phyloP scores from a whole-genome alignment of 805 yeast species.

The Metahyphopichia silvanorum region DNA sequence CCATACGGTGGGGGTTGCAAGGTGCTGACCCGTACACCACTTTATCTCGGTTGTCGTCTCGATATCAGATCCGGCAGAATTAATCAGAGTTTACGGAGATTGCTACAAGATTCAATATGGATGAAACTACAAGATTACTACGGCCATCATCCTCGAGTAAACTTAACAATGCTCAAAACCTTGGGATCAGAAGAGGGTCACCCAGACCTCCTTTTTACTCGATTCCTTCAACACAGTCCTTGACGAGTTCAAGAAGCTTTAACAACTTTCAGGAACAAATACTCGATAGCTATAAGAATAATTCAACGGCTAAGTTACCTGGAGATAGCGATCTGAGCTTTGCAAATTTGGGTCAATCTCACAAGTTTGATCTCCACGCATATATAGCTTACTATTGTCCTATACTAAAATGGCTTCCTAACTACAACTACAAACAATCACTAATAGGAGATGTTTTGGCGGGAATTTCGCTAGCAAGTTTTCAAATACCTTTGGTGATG shows the following conservation, averaged over 20 bases:
- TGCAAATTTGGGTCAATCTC: not conserved
- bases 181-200: too few relatives aligned
- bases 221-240: slow-evolving; percentile 23
- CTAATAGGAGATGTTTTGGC: slow-evolving; percentile 29
- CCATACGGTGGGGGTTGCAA: too few relatives aligned
- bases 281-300: slow-evolving; percentile 9
- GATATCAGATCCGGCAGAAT: too few relatives aligned
- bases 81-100: too few relatives aligned
- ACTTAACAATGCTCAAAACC: too few relatives aligned
- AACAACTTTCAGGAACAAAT: slow-evolving; percentile 14
- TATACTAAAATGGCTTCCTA: slow-evolving; percentile 28
- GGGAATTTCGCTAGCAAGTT: slow-evolving; percentile 29
- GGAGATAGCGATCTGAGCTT: too few relatives aligned
- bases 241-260: slow-evolving; percentile 15
- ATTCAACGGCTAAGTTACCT: slow-evolving; percentile 1
- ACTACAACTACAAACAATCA: slow-evolving; percentile 11
- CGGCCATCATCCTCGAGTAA: too few relatives aligned
- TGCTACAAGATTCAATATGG: too few relatives aligned
- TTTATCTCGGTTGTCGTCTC: too few relatives aligned
- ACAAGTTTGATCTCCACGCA: slow-evolving; percentile 8
- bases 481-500: slow-evolving; percentile 46
- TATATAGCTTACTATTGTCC: slow-evolving; percentile 31
- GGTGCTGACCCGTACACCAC: too few relatives aligned
- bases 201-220: slow-evolving; percentile 28
- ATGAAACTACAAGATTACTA: too few relatives aligned